Conservation (phyloP, 2,329 filamentous ascomycete species). For the Fusarium ambrosium region DNA sequence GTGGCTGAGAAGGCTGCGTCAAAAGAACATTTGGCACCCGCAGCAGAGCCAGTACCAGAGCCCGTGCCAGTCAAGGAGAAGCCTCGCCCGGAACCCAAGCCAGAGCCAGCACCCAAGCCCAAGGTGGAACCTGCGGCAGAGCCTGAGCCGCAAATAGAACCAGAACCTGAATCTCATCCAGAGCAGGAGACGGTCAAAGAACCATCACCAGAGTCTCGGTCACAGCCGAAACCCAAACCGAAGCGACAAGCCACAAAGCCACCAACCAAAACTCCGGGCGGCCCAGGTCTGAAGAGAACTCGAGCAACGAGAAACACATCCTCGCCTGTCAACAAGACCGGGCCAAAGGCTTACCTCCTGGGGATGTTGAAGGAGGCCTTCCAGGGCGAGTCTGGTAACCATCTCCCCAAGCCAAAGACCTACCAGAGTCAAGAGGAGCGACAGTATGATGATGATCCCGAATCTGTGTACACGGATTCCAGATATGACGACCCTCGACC, state of each 20-base stretch:
- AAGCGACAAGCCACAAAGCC: constrained; percentile 39
- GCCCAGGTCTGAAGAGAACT: constrained; percentile 65
- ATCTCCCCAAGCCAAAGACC: constrained; percentile 59
- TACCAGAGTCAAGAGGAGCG: constrained; percentile 65
- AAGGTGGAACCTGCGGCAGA: constrained; percentile 10
- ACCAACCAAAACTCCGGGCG: constrained; percentile 36
- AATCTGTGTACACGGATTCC: constrained; percentile 42
- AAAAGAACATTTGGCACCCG: constrained; percentile 14
- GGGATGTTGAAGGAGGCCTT: constrained; percentile 74
- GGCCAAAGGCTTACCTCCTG: constrained; percentile 65
- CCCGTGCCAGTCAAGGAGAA: constrained; percentile 22
- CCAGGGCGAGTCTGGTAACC: constrained; percentile 69
- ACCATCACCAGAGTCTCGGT: constrained; percentile 21
- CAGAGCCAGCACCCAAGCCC: neutral
- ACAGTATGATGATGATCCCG: constrained; percentile 46
- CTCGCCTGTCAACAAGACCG: constrained; percentile 65
- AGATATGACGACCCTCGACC: constrained; percentile 36
- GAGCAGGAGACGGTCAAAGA: constrained; percentile 28
- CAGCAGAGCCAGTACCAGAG: constrained; percentile 11
- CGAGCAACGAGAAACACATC: constrained; percentile 66
- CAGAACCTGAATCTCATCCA: neutral
- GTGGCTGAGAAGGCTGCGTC: constrained; percentile 24
- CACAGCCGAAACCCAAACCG: constrained; percentile 30
- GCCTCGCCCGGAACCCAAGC: constrained; percentile 9
- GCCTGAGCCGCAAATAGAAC: neutral